Percentiles rank a stretch among this genome's conserved stretches.
Evolutionary conservation across 768 basidiomycete species (phyloP).

Genomic region (Boletus bicolor): DNA sequence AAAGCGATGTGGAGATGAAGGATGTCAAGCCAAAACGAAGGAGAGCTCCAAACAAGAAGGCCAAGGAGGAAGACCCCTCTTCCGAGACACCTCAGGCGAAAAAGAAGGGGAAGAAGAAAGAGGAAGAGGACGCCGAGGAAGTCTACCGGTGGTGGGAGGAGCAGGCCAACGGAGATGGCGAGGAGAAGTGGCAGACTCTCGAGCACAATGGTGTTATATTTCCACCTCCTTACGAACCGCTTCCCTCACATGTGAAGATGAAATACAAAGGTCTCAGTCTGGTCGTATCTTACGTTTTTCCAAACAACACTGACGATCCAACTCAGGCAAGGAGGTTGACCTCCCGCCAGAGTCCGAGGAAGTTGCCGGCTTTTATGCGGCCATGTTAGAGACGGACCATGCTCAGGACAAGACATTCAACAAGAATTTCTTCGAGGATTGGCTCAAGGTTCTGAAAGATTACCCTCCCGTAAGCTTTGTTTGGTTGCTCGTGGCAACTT

Average conservation of each 20-base stretch:
- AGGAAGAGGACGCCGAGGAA: constrained; percentile 62
- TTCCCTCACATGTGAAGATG: constrained; percentile 86
- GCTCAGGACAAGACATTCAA: constrained; percentile 85
- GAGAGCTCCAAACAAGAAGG: constrained; percentile 51
- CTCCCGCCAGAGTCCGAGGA: constrained; percentile 89
- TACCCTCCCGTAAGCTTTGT: constrained; percentile 72
- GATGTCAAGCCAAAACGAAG: constrained; percentile 43
- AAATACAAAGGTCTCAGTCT: constrained; percentile 78
- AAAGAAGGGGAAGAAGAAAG: constrained; percentile 55
- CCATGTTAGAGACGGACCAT: constrained; percentile 90
- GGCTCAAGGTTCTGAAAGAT: constrained; percentile 69
- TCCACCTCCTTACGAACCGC: constrained; percentile 87
- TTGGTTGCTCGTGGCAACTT: constrained; percentile 4
- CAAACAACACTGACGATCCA: constrained; percentile 15
- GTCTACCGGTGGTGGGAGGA: constrained; percentile 88
- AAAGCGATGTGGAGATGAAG: constrained; percentile 46
- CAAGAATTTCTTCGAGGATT: constrained; percentile 95
- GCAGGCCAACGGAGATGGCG: constrained; percentile 68
- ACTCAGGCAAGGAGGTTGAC: constrained; percentile 68
- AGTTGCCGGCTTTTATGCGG: constrained; percentile 94
- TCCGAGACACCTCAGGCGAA: constrained; percentile 47
- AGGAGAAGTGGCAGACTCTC: constrained; percentile 91
- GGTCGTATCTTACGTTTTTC: constrained; percentile 8
- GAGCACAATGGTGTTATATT: constrained; percentile 94
- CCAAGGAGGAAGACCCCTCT: constrained; percentile 43